Conservation (phyloP, 2,329 filamentous ascomycete genomes). For the Ilyonectria robusta region DNA sequence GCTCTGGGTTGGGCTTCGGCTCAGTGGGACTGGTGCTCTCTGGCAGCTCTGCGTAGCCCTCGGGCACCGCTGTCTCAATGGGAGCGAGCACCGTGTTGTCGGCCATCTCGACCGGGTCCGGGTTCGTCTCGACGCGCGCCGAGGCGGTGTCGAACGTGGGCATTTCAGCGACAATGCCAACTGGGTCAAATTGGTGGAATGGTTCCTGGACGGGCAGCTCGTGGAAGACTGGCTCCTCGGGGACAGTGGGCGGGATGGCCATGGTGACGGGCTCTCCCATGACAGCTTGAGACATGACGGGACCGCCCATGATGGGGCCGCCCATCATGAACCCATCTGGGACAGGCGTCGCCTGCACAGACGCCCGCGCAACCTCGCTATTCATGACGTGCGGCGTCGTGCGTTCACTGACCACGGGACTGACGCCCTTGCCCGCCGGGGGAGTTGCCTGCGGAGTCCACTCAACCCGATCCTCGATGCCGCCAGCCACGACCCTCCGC, state of each 20-base stretch:
- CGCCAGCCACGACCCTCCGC: slow-evolving; percentile 45
- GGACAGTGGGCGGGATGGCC: slow-evolving; percentile 38
- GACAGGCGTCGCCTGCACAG: slow-evolving; percentile 18
- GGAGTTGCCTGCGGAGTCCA: slow-evolving; percentile 4
- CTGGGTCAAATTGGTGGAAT: slow-evolving; percentile 53
- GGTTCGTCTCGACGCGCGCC: slow-evolving; percentile 59
- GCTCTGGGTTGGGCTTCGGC: slow-evolving; percentile 37
- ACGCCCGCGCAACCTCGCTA: slow-evolving; percentile 34
- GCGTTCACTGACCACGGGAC: slow-evolving; percentile 47
- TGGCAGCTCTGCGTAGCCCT: slow-evolving; percentile 57
- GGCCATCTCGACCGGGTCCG: slow-evolving; percentile 61
- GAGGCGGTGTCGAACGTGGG: slow-evolving; percentile 58
- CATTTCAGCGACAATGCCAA: slow-evolving; percentile 64
- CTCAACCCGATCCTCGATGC: slow-evolving; percentile 38
- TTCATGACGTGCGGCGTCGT: slow-evolving; percentile 48
- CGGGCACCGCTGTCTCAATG: slow-evolving; percentile 49
- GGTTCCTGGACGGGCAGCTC: slow-evolving; percentile 54
- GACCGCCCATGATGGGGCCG: slow-evolving; percentile 1
- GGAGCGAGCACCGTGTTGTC: slow-evolving; percentile 56
- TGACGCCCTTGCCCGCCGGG: slow-evolving; percentile 44
- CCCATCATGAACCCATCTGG: slow-evolving; percentile 30
- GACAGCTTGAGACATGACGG: not conserved
- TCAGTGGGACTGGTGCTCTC: slow-evolving; percentile 51
- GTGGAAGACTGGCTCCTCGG: slow-evolving; percentile 44
- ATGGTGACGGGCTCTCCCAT: slow-evolving; percentile 1